Evolutionary conservation across 768 basidiomycete species (phyloP), one percentile per base, ranked within the genome.

Genomic region (Kwoniella sp.): DNA sequence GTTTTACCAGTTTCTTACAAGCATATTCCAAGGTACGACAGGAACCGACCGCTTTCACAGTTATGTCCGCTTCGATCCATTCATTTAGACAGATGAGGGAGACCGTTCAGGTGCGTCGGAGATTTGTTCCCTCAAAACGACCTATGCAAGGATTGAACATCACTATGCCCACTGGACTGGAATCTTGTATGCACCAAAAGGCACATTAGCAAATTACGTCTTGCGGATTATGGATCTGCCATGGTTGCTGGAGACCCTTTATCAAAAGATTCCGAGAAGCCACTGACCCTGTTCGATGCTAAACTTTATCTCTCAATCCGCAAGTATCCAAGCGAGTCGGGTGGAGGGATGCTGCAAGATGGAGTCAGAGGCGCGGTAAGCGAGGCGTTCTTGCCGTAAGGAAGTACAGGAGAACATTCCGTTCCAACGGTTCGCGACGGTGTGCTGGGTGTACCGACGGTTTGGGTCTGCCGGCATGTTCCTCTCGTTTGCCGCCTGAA

Each of bases 371-470:
- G 41, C 41, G 41, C 17, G 34, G 13, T 13, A 5, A 34, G 34
- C 5, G 34, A 34, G 34, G 34, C 34, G 34, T 34, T 34, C 13
- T 34, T 34, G 7, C 13, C n/a, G n/a, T n/a, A n/a, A n/a, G n/a
- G n/a, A n/a, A n/a, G n/a, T n/a, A n/a, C n/a, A n/a, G n/a, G n/a
- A n/a, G n/a, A n/a, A n/a, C n/a, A n/a, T n/a, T n/a, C n/a, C n/a
- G n/a, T n/a, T n/a, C n/a, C n/a, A n/a, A n/a, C n/a, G n/a, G n/a
- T n/a, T n/a, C n/a, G n/a, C n/a, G n/a, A n/a, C n/a, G n/a, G n/a
- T n/a, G n/a, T n/a, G n/a, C n/a, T n/a, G n/a, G n/a, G 41, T 45
- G 41, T 45, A 45, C 41, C 41, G 41, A 45, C 41, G 41, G 41
- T 17, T 45, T 45, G 41, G 41, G 41, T 45, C 5, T 45, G 41